These are phyloP conservation scores for Rhizophagus clarus DNA, from an alignment of 192 early-diverging fungal genomes.

Conservation along the genomic window DNA sequence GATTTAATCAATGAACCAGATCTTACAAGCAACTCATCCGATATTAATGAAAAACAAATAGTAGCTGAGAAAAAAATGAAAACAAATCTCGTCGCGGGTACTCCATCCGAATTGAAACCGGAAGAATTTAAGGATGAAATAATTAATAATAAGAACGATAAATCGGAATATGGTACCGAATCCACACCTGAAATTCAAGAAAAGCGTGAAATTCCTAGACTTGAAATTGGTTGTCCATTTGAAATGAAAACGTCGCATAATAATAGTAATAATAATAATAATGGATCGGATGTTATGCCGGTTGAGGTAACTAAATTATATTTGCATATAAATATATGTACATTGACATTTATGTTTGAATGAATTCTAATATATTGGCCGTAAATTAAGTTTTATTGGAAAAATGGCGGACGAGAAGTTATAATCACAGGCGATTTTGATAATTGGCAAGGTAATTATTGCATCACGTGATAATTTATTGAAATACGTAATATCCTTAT, in stretches of 20 bases:
- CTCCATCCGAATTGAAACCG: constrained; percentile 7
- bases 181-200: neutral
- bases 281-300: neutral
- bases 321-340: neutral
- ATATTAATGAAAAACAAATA: neutral
- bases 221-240: neutral
- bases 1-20: neutral
- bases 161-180: neutral
- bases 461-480: neutral
- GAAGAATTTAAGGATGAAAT: neutral
- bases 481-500: neutral
- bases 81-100: constrained; percentile 1
- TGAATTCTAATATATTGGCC: neutral
- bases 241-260: constrained; percentile 25
- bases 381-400: constrained; percentile 34
- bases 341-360: neutral
- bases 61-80: neutral
- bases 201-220: neutral
- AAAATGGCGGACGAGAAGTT: constrained; percentile 35
- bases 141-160: neutral
- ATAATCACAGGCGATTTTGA: constrained; percentile 38
- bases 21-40: neutral
- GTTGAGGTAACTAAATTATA: neutral
- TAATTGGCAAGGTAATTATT: constrained; percentile 35
- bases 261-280: neutral